Base-by-base conservation (phyloP, 2,329 filamentous ascomycete species). In the Mycosphaerella sp. region DNA sequence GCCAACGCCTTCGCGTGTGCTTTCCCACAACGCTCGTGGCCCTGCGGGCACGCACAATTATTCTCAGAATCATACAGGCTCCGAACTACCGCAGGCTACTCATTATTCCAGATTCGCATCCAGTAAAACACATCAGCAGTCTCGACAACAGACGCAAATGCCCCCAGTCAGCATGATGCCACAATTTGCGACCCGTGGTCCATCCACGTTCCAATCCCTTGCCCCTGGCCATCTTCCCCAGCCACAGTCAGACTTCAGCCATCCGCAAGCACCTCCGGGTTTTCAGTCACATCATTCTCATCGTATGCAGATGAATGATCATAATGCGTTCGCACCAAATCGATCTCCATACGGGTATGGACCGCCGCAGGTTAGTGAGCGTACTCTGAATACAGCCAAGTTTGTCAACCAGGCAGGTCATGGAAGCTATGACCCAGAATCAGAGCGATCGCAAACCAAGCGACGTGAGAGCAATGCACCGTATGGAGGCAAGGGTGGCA, bases 381-480 rank as follows among this genome's bases (percentile, higher is more conserved):
- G 48, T 8, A 26, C 44, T 21, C 29, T 45, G n/a, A 51, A 51
- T 17, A 21, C 41, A 9, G 17, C 17, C 23, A 21, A 32, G 21
- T 51, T 29, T 45, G n/a, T 44, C 26, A 14, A 17, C 4, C 48
- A 29, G 48, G 12, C 41, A 45, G 36, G 17, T 17, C 42, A 38
- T 51, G 32, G 40, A 17, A 23, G 8, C 17, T 45, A 38, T 31
- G 48, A 45, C 21, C 48, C 34, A 29, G 17, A 14, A 43, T n/a
- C 44, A 43, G 51, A 53, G 23, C 45, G 48, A 8, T 26, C 32
- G 39, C 44, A 38, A 6, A 44, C 31, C 12, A 53, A 53, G 45
- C 50, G 50, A n/a, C 45, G 54, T 21, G 54, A 56, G 17, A 53
- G 46, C 38, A 41, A 42, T 31, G 42, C 45, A 9, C 51, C 54